Percentiles rank a stretch among this genome's conserved stretches.
Conservation (phyloP, 2,329 filamentous ascomycete genomes). For the Aureobasidium sp. region DNA sequence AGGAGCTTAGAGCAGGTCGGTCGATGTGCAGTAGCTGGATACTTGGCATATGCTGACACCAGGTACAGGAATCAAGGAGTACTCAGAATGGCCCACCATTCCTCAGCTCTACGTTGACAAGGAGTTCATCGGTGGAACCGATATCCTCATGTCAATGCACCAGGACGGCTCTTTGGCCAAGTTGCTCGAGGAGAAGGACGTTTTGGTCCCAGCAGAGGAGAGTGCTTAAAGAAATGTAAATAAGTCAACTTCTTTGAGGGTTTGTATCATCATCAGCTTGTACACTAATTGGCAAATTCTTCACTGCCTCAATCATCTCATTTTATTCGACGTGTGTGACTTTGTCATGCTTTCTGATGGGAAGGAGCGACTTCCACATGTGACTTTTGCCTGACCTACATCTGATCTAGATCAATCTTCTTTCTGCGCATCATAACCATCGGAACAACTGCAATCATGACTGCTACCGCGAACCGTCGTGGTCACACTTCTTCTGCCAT, state of each 20-base stretch:
- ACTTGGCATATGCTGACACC: neutral
- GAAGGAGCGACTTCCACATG: neutral
- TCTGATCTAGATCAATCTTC: neutral
- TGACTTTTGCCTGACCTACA: neutral
- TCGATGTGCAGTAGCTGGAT: neutral
- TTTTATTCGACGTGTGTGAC: neutral
- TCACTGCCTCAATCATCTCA: neutral
- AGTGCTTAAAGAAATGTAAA: neutral
- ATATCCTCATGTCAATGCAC: slow-evolving; percentile 96
- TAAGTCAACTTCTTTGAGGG: neutral
- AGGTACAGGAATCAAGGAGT: slow-evolving; percentile 84
- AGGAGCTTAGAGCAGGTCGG: slow-evolving; percentile 72
- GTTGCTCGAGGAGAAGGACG: slow-evolving; percentile 82
- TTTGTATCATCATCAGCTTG: slow-evolving; percentile 10
- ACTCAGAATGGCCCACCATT: slow-evolving; percentile 98
- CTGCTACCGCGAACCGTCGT: neutral
- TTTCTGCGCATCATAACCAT: neutral
- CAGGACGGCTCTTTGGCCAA: slow-evolving; percentile 90
- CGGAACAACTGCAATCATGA: neutral
- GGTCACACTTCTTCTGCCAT: neutral
- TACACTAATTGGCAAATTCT: slow-evolving; percentile 2
- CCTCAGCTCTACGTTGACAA: slow-evolving; percentile 92
- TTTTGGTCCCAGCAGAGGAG: slow-evolving; percentile 60
- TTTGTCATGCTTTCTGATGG: neutral
- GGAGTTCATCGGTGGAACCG: slow-evolving; percentile 96